Base-by-base conservation (phyloP, 1,284 basidiomycete genomes). In the Puccinia novopanici region DNA sequence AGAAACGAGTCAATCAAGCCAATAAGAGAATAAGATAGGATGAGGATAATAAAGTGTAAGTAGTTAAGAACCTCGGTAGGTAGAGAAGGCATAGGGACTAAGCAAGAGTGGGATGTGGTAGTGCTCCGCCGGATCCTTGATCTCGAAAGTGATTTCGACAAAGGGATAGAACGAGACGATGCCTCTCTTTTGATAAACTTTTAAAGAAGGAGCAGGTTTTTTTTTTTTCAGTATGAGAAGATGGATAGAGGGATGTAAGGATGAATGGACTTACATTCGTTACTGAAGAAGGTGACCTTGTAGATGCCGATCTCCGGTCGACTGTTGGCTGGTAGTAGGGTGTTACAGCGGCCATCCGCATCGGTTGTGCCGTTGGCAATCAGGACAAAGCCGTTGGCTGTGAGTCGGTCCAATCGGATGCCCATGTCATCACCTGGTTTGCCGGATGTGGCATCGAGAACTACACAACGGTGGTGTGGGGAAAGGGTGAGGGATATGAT, bases 1-100 rank as follows among this genome's bases (percentile, higher is more conserved):
- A 61, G 9, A 6, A 48, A 48, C 45, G 8, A 30, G 27, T 24
- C 24, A 27, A 24, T 13, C 12, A 59, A 34, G 34, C 34, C 34
- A 34, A 4, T 4, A 4, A 34, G 34, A 34, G 34, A 34, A 34
- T 34, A 1, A 34, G 4, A 10, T n/a, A 59, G 55, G 59, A 17
- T 9, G 59, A 37, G 17, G 10, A n/a, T 40, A 63, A 63, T 8
- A 30, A 30, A 37, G 27, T 9, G 0, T 12, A 2, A 37, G 24
- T 12, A 40, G 10, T 63, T 75, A 83, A 76, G 82, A 82, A 9
- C 94, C 94, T 82, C 93, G 89, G 85, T 96, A 96, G 8, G 95
- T 96, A 22, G 94, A 95, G 86, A 92, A 98, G 0, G 92, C 92
- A 87, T 92, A 95, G 8, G 94, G 94, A 85, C 92, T 95, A 84